Base-by-base conservation (phyloP, 768 basidiomycete species). In the Collybia sordida region DNA sequence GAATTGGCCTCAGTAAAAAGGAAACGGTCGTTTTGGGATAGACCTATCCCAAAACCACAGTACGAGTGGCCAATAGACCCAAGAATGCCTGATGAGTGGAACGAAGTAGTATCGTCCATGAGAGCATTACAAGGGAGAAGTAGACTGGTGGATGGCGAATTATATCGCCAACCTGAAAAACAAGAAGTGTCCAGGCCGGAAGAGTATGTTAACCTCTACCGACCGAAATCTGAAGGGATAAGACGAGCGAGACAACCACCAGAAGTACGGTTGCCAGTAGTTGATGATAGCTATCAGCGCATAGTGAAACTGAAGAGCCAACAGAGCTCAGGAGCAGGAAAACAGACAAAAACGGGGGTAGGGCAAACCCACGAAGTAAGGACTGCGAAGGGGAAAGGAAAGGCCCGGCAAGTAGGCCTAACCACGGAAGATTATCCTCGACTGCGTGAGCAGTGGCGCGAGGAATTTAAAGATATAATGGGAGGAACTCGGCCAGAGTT, bases 401-500 rank as follows among this genome's bases (percentile, higher is more conserved):
- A 42, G 22, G 23, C 41, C 7, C 23, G 42, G 42, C 25, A 37
- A 11, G 36, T 41, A 8, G 14, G 36, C 3, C 42, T 49, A 3
- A 46, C 47, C 5, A 31, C 45, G 14, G 45, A 49, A 21, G 57
- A 61, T 42, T 55, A 57, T 14, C 57, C 57, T 2, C 25, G 34
- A 14, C 49, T 63, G 7, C 28, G 48, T 1, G 51, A 59, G 17
- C 54, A 47, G 14, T 67, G 60, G 63, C 43, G 57, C 22, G 53
- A 63, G 6, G 37, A 55, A 9, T 62, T 43, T 25, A 17, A 39
- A 8, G 60, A 66, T 22, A 64, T 68, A 6, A 37, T 68, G 14
- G 40, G 52, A n/a, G 62, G 60, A 0, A 45, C 57, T 2, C 58
- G 55, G 19, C 35, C 49, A 3, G 45, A 54, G 18, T 34, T 73